Base-by-base conservation (phyloP, 495 filamentous ascomycete species). In the Letharia lupina region DNA sequence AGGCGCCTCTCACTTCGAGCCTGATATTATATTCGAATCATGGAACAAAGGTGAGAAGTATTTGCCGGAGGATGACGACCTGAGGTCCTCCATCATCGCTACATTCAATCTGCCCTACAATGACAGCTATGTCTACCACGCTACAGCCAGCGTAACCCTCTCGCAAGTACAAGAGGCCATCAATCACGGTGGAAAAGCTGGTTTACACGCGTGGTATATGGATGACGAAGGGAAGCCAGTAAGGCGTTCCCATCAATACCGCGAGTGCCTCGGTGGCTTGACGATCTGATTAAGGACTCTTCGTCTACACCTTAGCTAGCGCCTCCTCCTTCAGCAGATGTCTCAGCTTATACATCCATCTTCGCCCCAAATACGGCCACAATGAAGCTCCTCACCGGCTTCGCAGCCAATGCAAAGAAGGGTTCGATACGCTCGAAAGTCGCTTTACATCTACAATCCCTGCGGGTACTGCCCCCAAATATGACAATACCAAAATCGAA, bases 51-150 rank as follows among this genome's bases (percentile, higher is more conserved):
- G 68, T 44, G 57, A 69, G 23, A 61, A 45, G 40, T 35, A 52
- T 31, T 65, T 72, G 20, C 71, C 73, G 28, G 69, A 76, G 13
- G 66, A 75, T 33, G 73, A 84, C 65, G 76, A 82, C 71, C 74
- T 87, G 61, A 72, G 73, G 39, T 68, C 73, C 56, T 81, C 81
- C 64, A 81, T 87, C 60, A 66, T 74, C 60, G 65, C 73, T n/a
- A 79, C 80, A 47, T 87, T 89, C 73, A 67, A 71, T 10, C 73
- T 88, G 3, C 70, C 75, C 5, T 61, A 71, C 18, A 67, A 75
- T 42, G 84, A 87, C 69, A 67, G 67, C 50, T 87, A 86, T 71
- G 76, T 81, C 45, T 89, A 88, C 74, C 79, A 82, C 64, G 86
- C 83, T 41, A 81, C 79, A 42, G 77, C 79, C 18, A 81, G 75